Evolutionary conservation across 306 rosid genomes (phyloP), one percentile per base, ranked within the genome.

Genomic region (Psophocarpus tetragonolobus): DNA sequence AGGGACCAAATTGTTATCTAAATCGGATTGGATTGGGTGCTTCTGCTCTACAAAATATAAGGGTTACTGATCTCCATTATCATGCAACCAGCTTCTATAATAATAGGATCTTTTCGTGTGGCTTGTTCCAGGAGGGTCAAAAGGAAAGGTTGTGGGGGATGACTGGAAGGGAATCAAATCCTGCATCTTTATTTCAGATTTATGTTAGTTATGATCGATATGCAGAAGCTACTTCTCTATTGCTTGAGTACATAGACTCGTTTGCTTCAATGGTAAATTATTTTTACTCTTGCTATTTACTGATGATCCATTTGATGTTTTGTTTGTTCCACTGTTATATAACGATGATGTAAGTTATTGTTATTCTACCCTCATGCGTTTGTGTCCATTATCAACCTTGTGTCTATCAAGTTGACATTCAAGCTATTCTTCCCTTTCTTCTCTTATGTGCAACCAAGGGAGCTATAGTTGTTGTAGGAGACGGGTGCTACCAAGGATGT

Each of bases 161-260:
- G 98, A 87, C 93, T 50, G 93, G 97, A 44, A 87, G 77, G 76
- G 98, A 88, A 86, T 88, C 97, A 84, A 89, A 79, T 85, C 92
- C 92, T 15, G 95, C 98, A 61, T 88, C 89, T 38, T 89, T 95
- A 73, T 91, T 95, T 80, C 93, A 86, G 82, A 83, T 92, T 57
- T 92, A 88, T 89, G 97, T 95, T 75, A 90, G 81, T 74, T 92
- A 84, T 76, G 96, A 97, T 73, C 92, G 98, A 80, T 91, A 83
- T 80, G 75, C 90, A 36, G 97, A 95, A 79, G 97, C 99, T 85
- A 89, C 97, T 10, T 88, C 87, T 88, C 86, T 92, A 65, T 84
- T 95, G 87, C 90, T 92, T 2, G 96, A 89, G 81, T 85, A 77
- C 84, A 61, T 95, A 42, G 96, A 89, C 77, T 89, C 91, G 21